Evolutionary conservation across 768 basidiomycete species (phyloP).

Genomic region (Boletus fagicola): DNA sequence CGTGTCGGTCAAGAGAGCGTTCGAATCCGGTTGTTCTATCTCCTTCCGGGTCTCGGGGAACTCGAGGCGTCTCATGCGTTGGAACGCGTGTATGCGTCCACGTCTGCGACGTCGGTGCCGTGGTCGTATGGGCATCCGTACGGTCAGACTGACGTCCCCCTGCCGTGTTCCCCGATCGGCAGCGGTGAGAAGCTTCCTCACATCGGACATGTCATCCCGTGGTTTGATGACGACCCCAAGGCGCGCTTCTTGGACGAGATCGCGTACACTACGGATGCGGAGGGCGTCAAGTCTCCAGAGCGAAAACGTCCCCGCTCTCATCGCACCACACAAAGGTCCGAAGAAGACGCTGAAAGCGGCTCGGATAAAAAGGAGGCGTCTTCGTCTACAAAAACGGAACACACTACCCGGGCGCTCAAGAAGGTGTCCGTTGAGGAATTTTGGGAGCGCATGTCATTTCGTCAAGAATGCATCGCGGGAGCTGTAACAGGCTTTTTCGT

Average conservation of each 20-base stretch:
- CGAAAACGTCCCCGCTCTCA: conserved; percentile 53
- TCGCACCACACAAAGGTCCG: conserved; percentile 1
- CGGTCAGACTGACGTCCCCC: conserved; percentile 39
- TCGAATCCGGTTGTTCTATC: no score
- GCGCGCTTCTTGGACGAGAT: conserved; percentile 91
- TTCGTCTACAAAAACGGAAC: conserved; percentile 32
- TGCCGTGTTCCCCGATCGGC: conserved; percentile 46
- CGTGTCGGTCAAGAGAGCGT: no score
- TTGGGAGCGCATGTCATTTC: conserved; percentile 96
- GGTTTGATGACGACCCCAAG: conserved; percentile 97
- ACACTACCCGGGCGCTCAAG: conserved; percentile 51
- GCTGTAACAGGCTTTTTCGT: conserved; percentile 93
- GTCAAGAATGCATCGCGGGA: conserved; percentile 91
- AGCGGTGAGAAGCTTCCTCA: conserved; percentile 24
- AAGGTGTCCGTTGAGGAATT: conserved; percentile 75
- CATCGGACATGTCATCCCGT: conserved; percentile 79
- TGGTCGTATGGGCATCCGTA: conserved; percentile 89
- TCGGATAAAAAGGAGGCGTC: conserved; percentile 29
- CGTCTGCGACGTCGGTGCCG: conserved; percentile 16
- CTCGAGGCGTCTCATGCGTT: conserved; percentile 64
- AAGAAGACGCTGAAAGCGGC: conserved; percentile 28
- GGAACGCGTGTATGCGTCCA: conserved; percentile 34
- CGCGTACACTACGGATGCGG: conserved; percentile 64
- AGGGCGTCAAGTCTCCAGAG: conserved; percentile 56
- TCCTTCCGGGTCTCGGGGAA: conserved; percentile 69